Base-by-base conservation (phyloP, 2,329 filamentous ascomycete genomes). In the Exophiala sp. region DNA sequence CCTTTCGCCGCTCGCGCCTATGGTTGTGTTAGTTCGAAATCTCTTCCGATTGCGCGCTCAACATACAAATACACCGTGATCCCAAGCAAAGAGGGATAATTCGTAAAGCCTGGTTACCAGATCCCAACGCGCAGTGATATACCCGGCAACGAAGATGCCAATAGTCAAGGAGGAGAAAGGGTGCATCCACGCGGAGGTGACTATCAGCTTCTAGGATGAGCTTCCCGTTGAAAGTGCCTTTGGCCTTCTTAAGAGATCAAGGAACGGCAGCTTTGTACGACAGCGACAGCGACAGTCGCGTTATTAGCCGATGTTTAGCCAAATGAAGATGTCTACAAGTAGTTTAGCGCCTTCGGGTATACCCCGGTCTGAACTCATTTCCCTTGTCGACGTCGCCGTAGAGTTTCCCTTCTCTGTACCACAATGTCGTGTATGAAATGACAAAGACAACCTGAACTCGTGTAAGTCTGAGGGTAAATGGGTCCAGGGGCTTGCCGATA, bases 61-160 rank as follows among this genome's bases (percentile, higher is more conserved):
- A 78, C 87, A 68, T 77, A 95, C 91, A 70, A 97, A 88, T 67
- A 99, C 94, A 70, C 92, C 91, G 89, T 97, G 89, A 73, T 97
- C 89, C 91, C 91, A 96, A 64, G 95, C 94, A 72, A 97, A 99
- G 63, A 96, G 88, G 64, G 90, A 88, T 67, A 99, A 84, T 75
- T 99, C 92, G 86, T 96, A 96, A 66, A 97, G 82, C 67, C 91
- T 87, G 65, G 92, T 96, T 64, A 96, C 91, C 60, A 99, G 86
- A 76, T 97, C 94, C 91, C 94, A 99, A 80, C 94, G 88, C 70
- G 94, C 94, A 76, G 94, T 99, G 73, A 92, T 97, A 81, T 99
- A 99, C 74, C 94, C 94, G 78, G 94, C 92, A 81, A 97, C 88
- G 79, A 99, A 99, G 78, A 99, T 96, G 77, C 88, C 91, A 77